These are phyloP conservation scores for Leccinellum albellum DNA, from an alignment of 768 basidiomycete genomes.

Conservation along the genomic window DNA sequence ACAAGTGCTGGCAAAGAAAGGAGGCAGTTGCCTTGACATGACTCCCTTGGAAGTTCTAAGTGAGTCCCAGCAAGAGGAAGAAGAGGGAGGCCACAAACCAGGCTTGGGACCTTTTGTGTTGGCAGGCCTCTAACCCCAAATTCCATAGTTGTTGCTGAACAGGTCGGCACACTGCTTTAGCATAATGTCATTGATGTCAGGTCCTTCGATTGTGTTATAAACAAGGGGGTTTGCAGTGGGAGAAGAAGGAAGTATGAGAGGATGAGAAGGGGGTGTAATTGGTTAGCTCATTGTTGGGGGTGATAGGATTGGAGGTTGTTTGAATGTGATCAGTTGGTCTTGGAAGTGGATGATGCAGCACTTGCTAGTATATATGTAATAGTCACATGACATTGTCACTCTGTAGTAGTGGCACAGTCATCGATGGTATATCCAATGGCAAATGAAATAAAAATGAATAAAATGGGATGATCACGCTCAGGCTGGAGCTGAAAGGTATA, in stretches of 20 bases:
- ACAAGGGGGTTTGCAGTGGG: not conserved
- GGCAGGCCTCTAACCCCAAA: not conserved
- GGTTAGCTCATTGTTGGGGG: not conserved
- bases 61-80: not conserved
- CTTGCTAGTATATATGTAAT: too few relatives aligned
- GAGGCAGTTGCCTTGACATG: not conserved
- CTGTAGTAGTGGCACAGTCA: too few relatives aligned
- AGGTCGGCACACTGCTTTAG: not conserved
- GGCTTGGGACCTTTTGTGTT: not conserved
- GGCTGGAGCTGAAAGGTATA: too few relatives aligned
- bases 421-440: too few relatives aligned
- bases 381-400: too few relatives aligned
- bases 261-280: not conserved
- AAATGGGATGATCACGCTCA: too few relatives aligned
- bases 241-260: not conserved
- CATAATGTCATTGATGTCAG: not conserved
- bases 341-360: too few relatives aligned
- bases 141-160: not conserved
- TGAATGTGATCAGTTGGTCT: too few relatives aligned
- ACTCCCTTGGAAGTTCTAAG: not conserved
- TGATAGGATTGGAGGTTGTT: too few relatives aligned
- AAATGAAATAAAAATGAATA: too few relatives aligned
- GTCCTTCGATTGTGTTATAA: not conserved
- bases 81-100: not conserved
- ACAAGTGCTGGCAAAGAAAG: slow-evolving; percentile 1